Evolutionary conservation across 345 rosid species (phyloP).

Genomic region (Salix exigua): DNA sequence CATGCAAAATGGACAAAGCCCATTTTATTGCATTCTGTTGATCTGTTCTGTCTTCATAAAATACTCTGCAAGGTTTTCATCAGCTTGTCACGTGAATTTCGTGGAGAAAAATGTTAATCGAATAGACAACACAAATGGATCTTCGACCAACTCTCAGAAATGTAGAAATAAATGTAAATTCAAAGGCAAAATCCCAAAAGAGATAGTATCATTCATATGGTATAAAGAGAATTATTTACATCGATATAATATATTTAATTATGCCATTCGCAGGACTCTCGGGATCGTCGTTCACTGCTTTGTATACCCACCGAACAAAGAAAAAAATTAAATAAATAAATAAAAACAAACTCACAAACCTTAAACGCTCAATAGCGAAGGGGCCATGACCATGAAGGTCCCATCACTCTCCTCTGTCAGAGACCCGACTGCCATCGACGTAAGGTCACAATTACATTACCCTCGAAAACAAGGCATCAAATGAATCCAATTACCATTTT

Average conservation of each 20-base stretch:
- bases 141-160: background rate
- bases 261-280: slow-evolving; percentile 45
- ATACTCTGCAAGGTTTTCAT: background rate
- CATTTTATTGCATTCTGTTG: too few species aligned
- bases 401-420: slow-evolving; percentile 10
- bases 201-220: background rate
- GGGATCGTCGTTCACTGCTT: slow-evolving; percentile 28
- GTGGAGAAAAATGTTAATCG: background rate
- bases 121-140: background rate
- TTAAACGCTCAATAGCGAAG: background rate
- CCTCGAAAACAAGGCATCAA: background rate
- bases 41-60: background rate
- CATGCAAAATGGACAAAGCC: background rate
- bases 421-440: background rate
- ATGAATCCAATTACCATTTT: background rate
- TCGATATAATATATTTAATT: background rate
- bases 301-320: background rate
- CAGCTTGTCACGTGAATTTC: background rate
- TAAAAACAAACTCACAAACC: background rate
- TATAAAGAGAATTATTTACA: background rate
- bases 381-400: slow-evolving; percentile 13
- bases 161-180: slow-evolving; percentile 5
- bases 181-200: background rate
- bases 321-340: background rate
- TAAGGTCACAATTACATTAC: background rate